Evolutionary conservation across 805 yeast genomes (phyloP), one percentile per base, ranked within the genome.

Genomic region (Metschnikowia lachancei): DNA sequence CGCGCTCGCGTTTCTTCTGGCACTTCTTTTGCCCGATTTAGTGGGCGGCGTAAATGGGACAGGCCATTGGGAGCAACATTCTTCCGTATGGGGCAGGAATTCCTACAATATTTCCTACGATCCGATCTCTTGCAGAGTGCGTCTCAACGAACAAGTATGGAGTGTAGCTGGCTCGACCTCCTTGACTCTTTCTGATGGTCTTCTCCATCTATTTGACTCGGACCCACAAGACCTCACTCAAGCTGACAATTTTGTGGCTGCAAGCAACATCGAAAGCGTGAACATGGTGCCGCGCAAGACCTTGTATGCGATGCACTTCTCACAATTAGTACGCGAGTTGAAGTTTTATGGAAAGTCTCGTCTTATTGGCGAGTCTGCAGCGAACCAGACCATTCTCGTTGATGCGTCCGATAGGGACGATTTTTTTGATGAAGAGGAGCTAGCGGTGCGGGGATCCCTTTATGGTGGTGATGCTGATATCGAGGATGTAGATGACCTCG

Each of bases 321-420:
- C 83, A 2, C 71, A 71, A 22, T 81, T 87, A 60, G 91, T 87
- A 5, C 74, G 77, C n/a, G 95, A 88, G 55, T 54, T 88, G 13
- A 70, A 78, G 36, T 77, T 87, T 43, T 76, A 90, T 47, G 74
- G 77, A 11, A 63, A 88, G 16, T 64, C 70, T 2, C 51, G 74
- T 36, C 63, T 87, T 39, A 76, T 91, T 14, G 84, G 82, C 45
- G 81, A 83, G 29, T 56, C 66, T 1, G 60, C 72, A 0, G 28
- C 63, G 0, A 67, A 75, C 22, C 85, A 82, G 57, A 85, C 95
- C 0, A 69, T 91, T 1, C 78, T 91, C 45, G 70, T 88, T 7
- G 71, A 69, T 38, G 42, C 57, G 2, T 63, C 61, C 19, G 75
- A 65, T 41, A 50, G 70, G 17, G 75, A 70, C 43, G 73, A 63